Percentiles rank a stretch among this genome's conserved stretches.
Evolutionary conservation across 495 filamentous ascomycete species (phyloP).

Genomic region (Stereocaulon alpinum): DNA sequence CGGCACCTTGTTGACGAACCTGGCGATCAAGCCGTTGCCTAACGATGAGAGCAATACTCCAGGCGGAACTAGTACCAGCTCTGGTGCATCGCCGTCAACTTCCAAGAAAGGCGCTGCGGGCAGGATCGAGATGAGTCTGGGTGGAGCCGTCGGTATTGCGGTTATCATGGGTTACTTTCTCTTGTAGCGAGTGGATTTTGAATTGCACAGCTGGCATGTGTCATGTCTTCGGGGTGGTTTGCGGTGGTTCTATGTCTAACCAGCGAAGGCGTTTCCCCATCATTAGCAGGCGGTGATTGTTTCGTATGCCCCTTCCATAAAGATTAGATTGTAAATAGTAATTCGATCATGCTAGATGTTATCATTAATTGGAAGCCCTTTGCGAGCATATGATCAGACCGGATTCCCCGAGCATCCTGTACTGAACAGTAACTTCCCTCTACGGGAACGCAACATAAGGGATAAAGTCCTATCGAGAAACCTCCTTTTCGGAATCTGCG

Average conservation of each 20-base stretch:
- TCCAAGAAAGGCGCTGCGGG: conserved; percentile 11
- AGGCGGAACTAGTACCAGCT: conserved; percentile 5
- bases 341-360: too few species aligned
- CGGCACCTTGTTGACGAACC: conserved; percentile 40
- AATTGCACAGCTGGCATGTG: conserved; percentile 2
- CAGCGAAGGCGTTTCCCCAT: neutral
- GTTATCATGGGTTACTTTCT: neutral
- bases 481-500: too few species aligned
- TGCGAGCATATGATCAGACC: too few species aligned
- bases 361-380: too few species aligned
- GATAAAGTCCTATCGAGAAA: too few species aligned
- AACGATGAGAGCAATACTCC: conserved; percentile 48
- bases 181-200: neutral
- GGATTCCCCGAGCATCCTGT: too few species aligned
- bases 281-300: too few species aligned
- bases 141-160: neutral
- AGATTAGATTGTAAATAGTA: too few species aligned
- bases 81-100: conserved; percentile 4
- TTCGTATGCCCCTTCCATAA: too few species aligned
- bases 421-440: too few species aligned
- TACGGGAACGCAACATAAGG: too few species aligned
- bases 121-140: neutral
- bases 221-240: neutral
- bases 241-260: neutral
- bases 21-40: conserved; percentile 43